Conservation (phyloP, 495 filamentous ascomycete species). For the Hypoxylon fuscum region DNA sequence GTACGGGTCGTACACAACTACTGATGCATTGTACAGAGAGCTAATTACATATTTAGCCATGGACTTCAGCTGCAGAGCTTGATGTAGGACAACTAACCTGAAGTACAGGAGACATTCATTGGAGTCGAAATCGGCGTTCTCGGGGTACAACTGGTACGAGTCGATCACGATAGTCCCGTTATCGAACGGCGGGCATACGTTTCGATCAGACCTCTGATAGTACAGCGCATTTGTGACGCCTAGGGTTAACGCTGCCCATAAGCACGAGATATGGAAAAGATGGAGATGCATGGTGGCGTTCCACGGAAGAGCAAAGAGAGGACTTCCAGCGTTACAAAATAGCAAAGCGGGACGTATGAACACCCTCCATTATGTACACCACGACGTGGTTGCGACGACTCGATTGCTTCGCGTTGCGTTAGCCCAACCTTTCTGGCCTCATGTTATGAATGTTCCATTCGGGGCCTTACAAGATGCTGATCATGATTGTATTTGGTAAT, state of each 20-base stretch:
- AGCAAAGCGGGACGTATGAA: neutral
- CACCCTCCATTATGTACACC: constrained; percentile 20
- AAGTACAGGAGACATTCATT: constrained; percentile 42
- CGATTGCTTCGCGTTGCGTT: constrained; percentile 9
- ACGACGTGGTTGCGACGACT: constrained; percentile 3
- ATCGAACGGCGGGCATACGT: constrained; percentile 41
- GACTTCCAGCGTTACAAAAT: neutral
- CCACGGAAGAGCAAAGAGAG: neutral
- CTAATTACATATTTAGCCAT: constrained; percentile 14
- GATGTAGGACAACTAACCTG: constrained; percentile 24
- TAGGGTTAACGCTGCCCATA: constrained; percentile 12
- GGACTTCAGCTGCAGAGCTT: neutral
- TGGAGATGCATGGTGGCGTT: constrained; percentile 14
- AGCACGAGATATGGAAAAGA: neutral
- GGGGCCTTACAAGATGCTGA: constrained; percentile 8
- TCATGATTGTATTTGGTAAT: constrained; percentile 4
- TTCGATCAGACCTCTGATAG: constrained; percentile 3
- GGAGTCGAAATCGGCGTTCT: constrained; percentile 49
- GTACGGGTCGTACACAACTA: constrained; percentile 48
- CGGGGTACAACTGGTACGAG: constrained; percentile 49
- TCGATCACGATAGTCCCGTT: constrained; percentile 44
- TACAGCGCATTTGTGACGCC: constrained; percentile 6
- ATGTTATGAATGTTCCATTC: constrained; percentile 10
- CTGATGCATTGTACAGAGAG: constrained; percentile 37
- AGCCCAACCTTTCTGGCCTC: constrained; percentile 13